Evolutionary conservation across 176 grass and related monocot species (phyloP).

Genomic region (Oropetium thomaeum): DNA sequence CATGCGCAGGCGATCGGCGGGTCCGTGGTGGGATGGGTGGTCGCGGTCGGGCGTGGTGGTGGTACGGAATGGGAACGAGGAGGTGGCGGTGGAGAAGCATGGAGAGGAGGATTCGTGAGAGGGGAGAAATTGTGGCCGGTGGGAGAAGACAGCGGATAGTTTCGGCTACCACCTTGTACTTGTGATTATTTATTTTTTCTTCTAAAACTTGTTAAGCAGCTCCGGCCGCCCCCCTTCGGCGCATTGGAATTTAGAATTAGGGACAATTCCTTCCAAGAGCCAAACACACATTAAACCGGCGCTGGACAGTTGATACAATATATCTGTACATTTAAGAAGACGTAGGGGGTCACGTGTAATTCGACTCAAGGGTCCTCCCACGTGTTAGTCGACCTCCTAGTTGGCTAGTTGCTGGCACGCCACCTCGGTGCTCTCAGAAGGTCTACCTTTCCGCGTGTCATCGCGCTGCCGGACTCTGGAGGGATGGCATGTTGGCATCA

Average conservation of each 20-base stretch:
- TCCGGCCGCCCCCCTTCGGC: too few relatives aligned
- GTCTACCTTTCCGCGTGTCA: neutral
- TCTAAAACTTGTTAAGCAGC: neutral
- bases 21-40: neutral
- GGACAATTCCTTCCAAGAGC: too few relatives aligned
- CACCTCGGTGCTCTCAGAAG: neutral
- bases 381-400: too few relatives aligned
- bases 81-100: neutral
- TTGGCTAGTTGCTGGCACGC: neutral
- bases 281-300: neutral
- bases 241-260: too few relatives aligned
- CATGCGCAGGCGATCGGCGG: conserved; percentile 13
- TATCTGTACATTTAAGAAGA: neutral
- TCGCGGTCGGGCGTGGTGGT: neutral
- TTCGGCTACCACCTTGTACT: neutral
- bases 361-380: neutral
- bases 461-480: neutral
- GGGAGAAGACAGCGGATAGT: conserved; percentile 12
- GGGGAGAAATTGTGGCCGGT: neutral
- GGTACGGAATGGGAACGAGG: neutral
- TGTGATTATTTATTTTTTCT: neutral
- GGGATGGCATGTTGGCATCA: too few relatives aligned
- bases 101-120: conserved; percentile 10
- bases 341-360: neutral
- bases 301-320: too few relatives aligned